phyloP scores from a whole-genome alignment of 2,329 filamentous ascomycete species.

The Penicillium sp. region DNA sequence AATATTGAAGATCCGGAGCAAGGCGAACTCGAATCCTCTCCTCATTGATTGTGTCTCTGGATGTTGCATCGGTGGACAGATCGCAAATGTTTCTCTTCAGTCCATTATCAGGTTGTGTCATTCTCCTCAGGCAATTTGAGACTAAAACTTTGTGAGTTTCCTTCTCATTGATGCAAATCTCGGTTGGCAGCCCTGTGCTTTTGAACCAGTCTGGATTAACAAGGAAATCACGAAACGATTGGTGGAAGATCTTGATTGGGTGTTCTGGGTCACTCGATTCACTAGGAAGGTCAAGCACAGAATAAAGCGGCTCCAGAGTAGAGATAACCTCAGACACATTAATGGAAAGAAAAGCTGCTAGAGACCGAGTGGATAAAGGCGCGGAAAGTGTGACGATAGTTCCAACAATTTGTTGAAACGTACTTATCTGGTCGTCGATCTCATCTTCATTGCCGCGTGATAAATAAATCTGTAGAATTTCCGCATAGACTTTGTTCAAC shows the following conservation, averaged over 20 bases:
- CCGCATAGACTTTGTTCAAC: constrained; percentile 10
- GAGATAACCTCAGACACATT: not conserved
- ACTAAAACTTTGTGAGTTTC: constrained; percentile 24
- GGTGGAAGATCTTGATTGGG: constrained; percentile 21
- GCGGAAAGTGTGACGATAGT: not conserved
- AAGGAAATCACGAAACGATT: constrained; percentile 31
- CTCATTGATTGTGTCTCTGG: not conserved
- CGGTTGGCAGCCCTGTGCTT: constrained; percentile 4
- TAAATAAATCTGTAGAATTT: not conserved
- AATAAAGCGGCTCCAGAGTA: constrained; percentile 13
- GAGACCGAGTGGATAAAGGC: not conserved
- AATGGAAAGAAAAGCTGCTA: not conserved
- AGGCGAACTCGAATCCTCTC: constrained; percentile 13
- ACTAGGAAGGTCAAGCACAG: constrained; percentile 19
- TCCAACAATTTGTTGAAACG: not conserved
- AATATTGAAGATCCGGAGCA: constrained; percentile 18
- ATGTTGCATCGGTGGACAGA: constrained; percentile 2
- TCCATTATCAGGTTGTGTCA: constrained; percentile 2
- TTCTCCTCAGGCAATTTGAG: constrained; percentile 21
- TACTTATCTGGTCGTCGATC: not conserved
- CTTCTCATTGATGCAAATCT: constrained; percentile 29
- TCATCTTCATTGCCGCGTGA: not conserved
- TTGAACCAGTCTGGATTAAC: constrained; percentile 18
- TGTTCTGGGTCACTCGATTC: not conserved
- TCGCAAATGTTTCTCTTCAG: constrained; percentile 16